Conservation (phyloP, 2,329 filamentous ascomycete genomes). For the Plectosphaerella sp. region DNA sequence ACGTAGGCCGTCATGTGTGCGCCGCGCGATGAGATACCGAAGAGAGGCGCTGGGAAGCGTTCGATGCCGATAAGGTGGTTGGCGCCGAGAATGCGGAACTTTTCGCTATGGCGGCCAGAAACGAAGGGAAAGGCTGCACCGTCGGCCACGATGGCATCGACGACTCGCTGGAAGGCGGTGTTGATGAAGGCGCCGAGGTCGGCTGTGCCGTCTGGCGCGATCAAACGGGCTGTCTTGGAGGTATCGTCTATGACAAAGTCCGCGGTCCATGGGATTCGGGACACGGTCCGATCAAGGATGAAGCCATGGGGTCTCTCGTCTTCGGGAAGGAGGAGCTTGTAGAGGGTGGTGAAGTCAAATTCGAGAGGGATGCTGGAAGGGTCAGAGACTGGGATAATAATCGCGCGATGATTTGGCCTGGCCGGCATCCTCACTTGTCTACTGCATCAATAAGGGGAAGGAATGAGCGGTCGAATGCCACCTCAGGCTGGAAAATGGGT, state of each 20-base stretch:
- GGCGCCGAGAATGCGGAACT: constrained; percentile 34
- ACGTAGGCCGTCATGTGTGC: constrained; percentile 63
- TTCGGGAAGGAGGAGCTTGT: constrained; percentile 38
- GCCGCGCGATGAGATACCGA: constrained; percentile 64
- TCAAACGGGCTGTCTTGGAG: constrained; percentile 25
- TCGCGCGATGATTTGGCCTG: neutral
- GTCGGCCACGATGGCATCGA: constrained; percentile 29
- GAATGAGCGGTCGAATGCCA: neutral
- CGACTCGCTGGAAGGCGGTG: constrained; percentile 30
- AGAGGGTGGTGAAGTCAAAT: constrained; percentile 37
- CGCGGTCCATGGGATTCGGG: constrained; percentile 41
- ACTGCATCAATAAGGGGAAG: constrained; percentile 29
- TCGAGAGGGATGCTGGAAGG: constrained; percentile 40
- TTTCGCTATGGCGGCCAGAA: constrained; percentile 35
- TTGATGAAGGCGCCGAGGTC: constrained; percentile 25
- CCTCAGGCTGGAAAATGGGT: neutral
- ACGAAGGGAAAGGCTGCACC: constrained; percentile 30
- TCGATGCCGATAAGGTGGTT: constrained; percentile 45
- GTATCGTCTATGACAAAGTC: constrained; percentile 30
- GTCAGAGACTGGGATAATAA: constrained; percentile 8
- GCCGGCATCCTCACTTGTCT: constrained; percentile 32
- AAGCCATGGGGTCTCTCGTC: constrained; percentile 46
- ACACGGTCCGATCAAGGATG: constrained; percentile 39
- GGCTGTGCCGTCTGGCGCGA: constrained; percentile 13
- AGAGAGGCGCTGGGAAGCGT: constrained; percentile 57